Base-by-base conservation (phyloP, 225 moss, liverwort and hornwort genomes). In the Neckera pumila region DNA sequence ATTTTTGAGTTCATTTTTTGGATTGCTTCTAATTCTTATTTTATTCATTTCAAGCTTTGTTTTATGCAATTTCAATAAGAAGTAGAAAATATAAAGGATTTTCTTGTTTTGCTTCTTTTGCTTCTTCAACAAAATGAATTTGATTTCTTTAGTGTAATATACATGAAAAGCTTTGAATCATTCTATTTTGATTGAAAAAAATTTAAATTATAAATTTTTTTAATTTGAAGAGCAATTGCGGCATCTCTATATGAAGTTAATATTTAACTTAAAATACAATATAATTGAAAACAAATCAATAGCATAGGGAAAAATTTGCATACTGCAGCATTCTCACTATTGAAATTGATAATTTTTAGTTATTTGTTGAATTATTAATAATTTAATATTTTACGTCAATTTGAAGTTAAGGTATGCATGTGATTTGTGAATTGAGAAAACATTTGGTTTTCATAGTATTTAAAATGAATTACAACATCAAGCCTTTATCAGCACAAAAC, bases 401-500 rank as follows among this genome's bases (percentile, higher is more conserved):
- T 27, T 49, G 49, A 49, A 12, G 10, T 43, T 53, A 0, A 77
- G 15, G 1, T 15, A 54, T 54, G 25, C 15, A 54, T 36, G 4
- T 25, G 3, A 76, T 54, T 54, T 0, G 6, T 15, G 1, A 34
- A n/a, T 58, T 27, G 12, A 26, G 0, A 0, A 27, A 58, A 28
- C 1, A 28, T 5, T 17, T 19, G 2, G 2, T 12, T 79, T 40
- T 79, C 8, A 58, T 3, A 40, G 14, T 53, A 53, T 1, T 36
- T 22, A 20, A 12, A 11, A 20, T 51, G 7, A 7, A 21, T 8
- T 53, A 8, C 3, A 54, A 22, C 3, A 14, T 17, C 7, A 21
- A 23, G 3, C 33, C 4, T 20, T 53, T 2, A 23, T 51, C 0
- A 14, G 0, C 22, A 14, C 0, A 34, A 22, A 76, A 1, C 12